phyloP scores from a whole-genome alignment of 768 basidiomycete genomes.

The Pleurotus eryngii region DNA sequence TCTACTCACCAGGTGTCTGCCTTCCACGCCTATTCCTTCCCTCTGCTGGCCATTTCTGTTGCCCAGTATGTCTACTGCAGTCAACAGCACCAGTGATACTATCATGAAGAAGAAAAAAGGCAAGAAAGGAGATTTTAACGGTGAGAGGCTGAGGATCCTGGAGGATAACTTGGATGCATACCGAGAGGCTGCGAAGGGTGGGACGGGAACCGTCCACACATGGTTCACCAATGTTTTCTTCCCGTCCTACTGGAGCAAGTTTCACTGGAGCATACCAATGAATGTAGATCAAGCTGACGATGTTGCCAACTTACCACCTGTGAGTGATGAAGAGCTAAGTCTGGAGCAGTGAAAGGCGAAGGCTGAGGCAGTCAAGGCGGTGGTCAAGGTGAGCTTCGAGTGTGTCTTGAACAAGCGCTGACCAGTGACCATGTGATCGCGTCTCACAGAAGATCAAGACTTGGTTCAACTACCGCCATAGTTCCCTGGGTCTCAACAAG shows the following conservation, averaged over 20 bases:
- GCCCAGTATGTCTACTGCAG: not conserved
- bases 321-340: not conserved
- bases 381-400: not conserved
- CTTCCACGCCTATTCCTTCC: too few species aligned
- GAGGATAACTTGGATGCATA: not conserved
- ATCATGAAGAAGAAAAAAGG: not conserved
- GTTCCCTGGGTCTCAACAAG: not conserved
- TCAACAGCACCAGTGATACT: not conserved
- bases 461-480: not conserved
- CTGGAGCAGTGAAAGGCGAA: not conserved
- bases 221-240: not conserved
- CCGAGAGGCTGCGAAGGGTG: not conserved
- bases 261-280: not conserved
- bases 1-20: too few species aligned
- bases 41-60: too few species aligned
- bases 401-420: not conserved
- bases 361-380: not conserved
- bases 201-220: not conserved
- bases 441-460: not conserved
- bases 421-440: not conserved
- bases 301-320: not conserved
- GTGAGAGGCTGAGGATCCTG: not conserved
- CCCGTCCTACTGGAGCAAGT: not conserved
- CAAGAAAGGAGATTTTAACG: not conserved
- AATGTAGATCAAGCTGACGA: not conserved